Evolutionary conservation across 306 rosid species (phyloP).

Genomic region (Phaseolus lunatus): DNA sequence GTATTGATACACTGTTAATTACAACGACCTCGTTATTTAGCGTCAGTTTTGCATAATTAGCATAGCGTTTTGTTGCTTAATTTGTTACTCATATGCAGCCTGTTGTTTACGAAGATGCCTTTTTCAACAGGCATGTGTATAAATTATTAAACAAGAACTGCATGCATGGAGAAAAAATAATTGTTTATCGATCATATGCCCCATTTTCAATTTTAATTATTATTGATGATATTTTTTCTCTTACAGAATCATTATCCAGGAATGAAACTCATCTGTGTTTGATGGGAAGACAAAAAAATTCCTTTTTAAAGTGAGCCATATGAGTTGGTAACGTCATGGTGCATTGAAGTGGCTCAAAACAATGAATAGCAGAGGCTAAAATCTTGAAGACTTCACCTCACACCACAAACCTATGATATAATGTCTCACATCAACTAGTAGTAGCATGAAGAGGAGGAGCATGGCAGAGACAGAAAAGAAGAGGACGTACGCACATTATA

Average conservation of each 20-base stretch:
- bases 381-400: slow-evolving; percentile 21
- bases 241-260: not conserved
- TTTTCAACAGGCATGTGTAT: not conserved
- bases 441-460: not conserved
- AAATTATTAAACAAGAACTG: not conserved
- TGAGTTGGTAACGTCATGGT: slow-evolving; percentile 55
- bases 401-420: slow-evolving; percentile 42
- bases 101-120: not conserved
- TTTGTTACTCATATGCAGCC: too few relatives aligned
- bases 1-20: too few relatives aligned
- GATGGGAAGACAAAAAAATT: slow-evolving; percentile 43
- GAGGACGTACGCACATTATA: slow-evolving; percentile 6
- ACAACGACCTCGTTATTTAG: too few relatives aligned
- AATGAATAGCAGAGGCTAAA: slow-evolving; percentile 14
- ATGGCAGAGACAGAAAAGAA: slow-evolving; percentile 1
- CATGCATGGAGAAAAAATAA: not conserved
- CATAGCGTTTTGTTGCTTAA: too few relatives aligned
- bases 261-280: slow-evolving; percentile 12
- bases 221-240: not conserved
- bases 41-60: too few relatives aligned
- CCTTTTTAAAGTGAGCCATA: slow-evolving; percentile 51
- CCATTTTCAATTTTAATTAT: not conserved
- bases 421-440: slow-evolving; percentile 41
- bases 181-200: not conserved
- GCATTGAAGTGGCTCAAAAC: slow-evolving; percentile 50